These are phyloP conservation scores for Candida michaelii DNA, from an alignment of 805 yeast genomes.

Conservation along the genomic window DNA sequence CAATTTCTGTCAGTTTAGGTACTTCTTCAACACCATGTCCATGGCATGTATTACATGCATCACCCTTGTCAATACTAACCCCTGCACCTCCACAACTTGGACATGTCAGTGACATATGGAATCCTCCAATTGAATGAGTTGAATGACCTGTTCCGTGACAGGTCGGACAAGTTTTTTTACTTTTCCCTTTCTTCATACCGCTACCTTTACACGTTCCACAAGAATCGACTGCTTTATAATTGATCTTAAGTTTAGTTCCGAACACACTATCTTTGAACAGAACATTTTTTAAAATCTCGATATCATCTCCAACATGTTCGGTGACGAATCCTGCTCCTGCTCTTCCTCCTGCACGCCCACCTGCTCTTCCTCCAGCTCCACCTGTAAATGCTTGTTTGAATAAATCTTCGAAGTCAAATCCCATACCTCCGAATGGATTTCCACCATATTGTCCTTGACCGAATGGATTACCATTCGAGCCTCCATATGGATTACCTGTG, in stretches of 20 bases:
- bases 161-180: conserved; percentile 73
- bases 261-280: conserved; percentile 84
- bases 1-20: conserved; percentile 71
- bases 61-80: conserved; percentile 62
- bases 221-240: conserved; percentile 69
- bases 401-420: conserved; percentile 46
- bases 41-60: conserved; percentile 77
- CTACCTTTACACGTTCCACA: conserved; percentile 82
- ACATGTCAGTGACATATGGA: conserved; percentile 96
- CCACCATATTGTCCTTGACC: conserved; percentile 36
- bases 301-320: conserved; percentile 85
- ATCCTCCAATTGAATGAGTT: conserved; percentile 86
- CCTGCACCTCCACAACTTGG: conserved; percentile 86
- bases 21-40: conserved; percentile 83
- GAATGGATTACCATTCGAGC: conserved; percentile 38
- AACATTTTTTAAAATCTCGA: conserved; percentile 74
- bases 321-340: conserved; percentile 50
- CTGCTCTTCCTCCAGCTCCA: conserved; percentile 30
- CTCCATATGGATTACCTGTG: conserved; percentile 43
- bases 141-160: conserved; percentile 95
- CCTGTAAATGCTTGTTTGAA: conserved; percentile 52
- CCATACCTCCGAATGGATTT: conserved; percentile 55
- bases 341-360: conserved; percentile 36
- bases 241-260: conserved; percentile 67
- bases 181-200: conserved; percentile 77